Evolutionary conservation across 1,139 yeast genomes (phyloP), one percentile per base, ranked within the genome.

Genomic region (Yamadazyma friedrichii): DNA sequence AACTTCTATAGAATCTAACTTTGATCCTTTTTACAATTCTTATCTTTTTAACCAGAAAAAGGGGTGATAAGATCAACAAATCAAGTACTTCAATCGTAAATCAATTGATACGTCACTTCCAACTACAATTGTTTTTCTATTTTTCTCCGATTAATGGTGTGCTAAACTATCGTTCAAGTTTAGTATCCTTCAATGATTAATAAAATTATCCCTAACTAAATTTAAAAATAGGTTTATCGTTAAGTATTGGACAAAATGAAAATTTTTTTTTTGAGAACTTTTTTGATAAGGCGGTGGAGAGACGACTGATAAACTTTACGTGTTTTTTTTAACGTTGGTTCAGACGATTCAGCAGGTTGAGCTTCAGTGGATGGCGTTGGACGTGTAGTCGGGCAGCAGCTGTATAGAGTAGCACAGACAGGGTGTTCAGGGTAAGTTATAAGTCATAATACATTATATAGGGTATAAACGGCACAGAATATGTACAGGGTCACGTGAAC

Each of bases 11-110:
- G n/a, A n/a, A n/a, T n/a, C n/a, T n/a, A n/a, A n/a, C n/a, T n/a
- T n/a, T n/a, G n/a, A n/a, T n/a, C n/a, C n/a, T n/a, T 6, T 20
- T 20, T 6, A 5, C 24, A 20, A 20, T 8, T 12, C 39, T 36
- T 36, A 28, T 28, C 36, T 38, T 38, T 31, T 38, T 33, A 32
- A 20, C 41, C 35, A 27, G 36, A 28, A 38, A 38, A 38, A 38
- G 36, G 33, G 40, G 40, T 25, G 35, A 36, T 5, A 20, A 20
- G 5, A 20, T 20, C 24, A 20, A 20, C 24, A 20, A 20, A 20
- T 20, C 31, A 34, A 24, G 8, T 6, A 20, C 8, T 5, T 6
- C 8, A 15, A 11, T 12, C 11, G 9, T 12, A 26, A 6, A 6
- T 6, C 29, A 26, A 26, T 26, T 26, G 13, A 26, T 26, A 26